phyloP scores from a whole-genome alignment of 169 alveolate genomes.

The Perkinsus chesapeaki region DNA sequence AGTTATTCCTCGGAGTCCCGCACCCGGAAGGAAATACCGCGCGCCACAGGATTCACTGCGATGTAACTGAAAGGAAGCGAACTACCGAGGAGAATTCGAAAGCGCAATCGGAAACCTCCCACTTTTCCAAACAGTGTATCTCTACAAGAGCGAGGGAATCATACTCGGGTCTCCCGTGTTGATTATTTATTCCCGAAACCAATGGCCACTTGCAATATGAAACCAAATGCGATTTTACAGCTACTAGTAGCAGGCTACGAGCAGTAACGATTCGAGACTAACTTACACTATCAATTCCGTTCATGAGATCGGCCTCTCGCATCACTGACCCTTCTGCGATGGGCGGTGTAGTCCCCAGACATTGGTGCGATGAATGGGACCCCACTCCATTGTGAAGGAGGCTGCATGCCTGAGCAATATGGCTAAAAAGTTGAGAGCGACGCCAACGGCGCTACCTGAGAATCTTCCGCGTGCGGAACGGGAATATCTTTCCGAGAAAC shows the following conservation, averaged over 20 bases:
- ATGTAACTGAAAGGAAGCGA: not conserved
- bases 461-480: not conserved
- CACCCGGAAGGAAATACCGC: not conserved
- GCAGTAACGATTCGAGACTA: not conserved
- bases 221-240: too few species aligned
- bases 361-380: too few species aligned
- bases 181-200: too few species aligned
- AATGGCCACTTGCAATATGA: too few species aligned
- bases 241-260: not conserved
- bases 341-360: not conserved
- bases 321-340: not conserved
- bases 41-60: not conserved
- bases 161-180: too few species aligned
- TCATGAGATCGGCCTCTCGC: not conserved
- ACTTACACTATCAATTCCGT: not conserved
- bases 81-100: not conserved
- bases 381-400: too few species aligned
- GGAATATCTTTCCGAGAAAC: not conserved
- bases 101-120: too few species aligned
- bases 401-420: too few species aligned
- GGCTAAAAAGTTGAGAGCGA: too few species aligned
- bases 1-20: not conserved
- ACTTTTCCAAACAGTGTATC: too few species aligned
- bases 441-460: too few species aligned
- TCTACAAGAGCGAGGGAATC: too few species aligned